A percentile compares a stretch with the other conserved stretches of the same genome.
Evolutionary conservation across 2,329 filamentous ascomycete species (phyloP).

Genomic region (Aureobasidium sp.): DNA sequence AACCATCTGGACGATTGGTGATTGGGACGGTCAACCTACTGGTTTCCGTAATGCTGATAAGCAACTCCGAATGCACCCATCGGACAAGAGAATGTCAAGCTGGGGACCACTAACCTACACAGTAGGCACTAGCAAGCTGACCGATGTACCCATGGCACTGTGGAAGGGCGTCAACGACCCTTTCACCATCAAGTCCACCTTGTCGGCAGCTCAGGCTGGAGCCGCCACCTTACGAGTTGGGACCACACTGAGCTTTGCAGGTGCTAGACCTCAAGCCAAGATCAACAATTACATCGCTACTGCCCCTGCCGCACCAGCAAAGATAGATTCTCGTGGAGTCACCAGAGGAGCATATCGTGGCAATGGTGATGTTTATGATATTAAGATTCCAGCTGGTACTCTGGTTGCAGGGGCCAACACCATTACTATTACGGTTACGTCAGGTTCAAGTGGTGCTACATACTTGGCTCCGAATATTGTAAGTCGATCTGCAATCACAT

Average conservation of each 20-base stretch:
- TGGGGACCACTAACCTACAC: slow-evolving; percentile 56
- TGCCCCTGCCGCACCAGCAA: slow-evolving; percentile 32
- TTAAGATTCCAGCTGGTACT: slow-evolving; percentile 50
- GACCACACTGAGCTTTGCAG: slow-evolving; percentile 43
- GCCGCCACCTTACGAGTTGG: slow-evolving; percentile 37
- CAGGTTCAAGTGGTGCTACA: slow-evolving; percentile 25
- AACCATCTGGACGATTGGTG: slow-evolving; percentile 55
- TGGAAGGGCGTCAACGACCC: slow-evolving; percentile 53
- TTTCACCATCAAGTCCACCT: slow-evolving; percentile 52
- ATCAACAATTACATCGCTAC: slow-evolving; percentile 47
- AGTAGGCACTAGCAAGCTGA: slow-evolving; percentile 44
- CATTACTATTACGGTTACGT: slow-evolving; percentile 42
- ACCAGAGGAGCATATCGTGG: slow-evolving; percentile 59
- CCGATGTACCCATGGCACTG: slow-evolving; percentile 52
- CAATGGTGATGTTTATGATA: slow-evolving; percentile 54
- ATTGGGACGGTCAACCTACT: slow-evolving; percentile 50
- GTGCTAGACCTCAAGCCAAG: slow-evolving; percentile 48
- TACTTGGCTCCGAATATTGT: slow-evolving; percentile 51
- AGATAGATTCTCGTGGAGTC: slow-evolving; percentile 56
- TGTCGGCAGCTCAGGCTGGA: slow-evolving; percentile 39
- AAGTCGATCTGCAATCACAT: slow-evolving; percentile 12
- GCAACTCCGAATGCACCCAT: slow-evolving; percentile 54
- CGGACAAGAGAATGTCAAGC: slow-evolving; percentile 44
- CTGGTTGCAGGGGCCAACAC: slow-evolving; percentile 52
- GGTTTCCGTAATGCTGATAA: slow-evolving; percentile 61